phyloP scores from a whole-genome alignment of 2,329 filamentous ascomycete species.

The Sclerotinia nivalis region DNA sequence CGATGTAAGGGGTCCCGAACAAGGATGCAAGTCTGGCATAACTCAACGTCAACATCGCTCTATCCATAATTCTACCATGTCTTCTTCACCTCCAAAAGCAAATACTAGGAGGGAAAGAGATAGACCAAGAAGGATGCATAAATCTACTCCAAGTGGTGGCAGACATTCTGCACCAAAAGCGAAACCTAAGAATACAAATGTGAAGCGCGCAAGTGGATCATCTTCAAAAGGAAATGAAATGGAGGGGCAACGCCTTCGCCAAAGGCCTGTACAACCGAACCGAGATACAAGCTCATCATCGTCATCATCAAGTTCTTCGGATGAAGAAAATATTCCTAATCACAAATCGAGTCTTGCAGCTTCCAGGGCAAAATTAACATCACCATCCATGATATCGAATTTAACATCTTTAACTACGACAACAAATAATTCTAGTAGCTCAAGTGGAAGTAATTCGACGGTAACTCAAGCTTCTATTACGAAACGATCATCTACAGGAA shows the following conservation, averaged over 20 bases:
- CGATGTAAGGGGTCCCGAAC: slow-evolving; percentile 29
- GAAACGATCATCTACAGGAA: slow-evolving; percentile 29
- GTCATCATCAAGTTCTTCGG: slow-evolving; percentile 31
- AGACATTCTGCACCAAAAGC: slow-evolving; percentile 30
- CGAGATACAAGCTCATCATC: slow-evolving; percentile 31
- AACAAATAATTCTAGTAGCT: slow-evolving; percentile 44
- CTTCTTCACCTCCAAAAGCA: slow-evolving; percentile 30
- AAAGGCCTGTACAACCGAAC: slow-evolving; percentile 29
- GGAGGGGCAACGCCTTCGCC: slow-evolving; percentile 28
- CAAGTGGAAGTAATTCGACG: slow-evolving; percentile 47
- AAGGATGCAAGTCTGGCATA: slow-evolving; percentile 25
- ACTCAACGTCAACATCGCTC: slow-evolving; percentile 25
- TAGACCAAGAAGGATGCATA: slow-evolving; percentile 31
- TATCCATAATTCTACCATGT: slow-evolving; percentile 30
- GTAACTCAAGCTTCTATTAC: slow-evolving; percentile 43
- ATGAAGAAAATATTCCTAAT: slow-evolving; percentile 33
- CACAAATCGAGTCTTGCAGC: slow-evolving; percentile 34
- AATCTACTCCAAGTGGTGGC: slow-evolving; percentile 26
- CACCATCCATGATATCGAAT: slow-evolving; percentile 41
- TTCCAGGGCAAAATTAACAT: slow-evolving; percentile 37
- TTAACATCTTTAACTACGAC: slow-evolving; percentile 38
- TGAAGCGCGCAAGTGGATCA: slow-evolving; percentile 28
- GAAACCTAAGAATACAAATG: slow-evolving; percentile 31
- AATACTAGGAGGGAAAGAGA: slow-evolving; percentile 35
- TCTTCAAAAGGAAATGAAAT: slow-evolving; percentile 28